Conservation (phyloP, 1,284 basidiomycete species). For the Boletus smithii region DNA sequence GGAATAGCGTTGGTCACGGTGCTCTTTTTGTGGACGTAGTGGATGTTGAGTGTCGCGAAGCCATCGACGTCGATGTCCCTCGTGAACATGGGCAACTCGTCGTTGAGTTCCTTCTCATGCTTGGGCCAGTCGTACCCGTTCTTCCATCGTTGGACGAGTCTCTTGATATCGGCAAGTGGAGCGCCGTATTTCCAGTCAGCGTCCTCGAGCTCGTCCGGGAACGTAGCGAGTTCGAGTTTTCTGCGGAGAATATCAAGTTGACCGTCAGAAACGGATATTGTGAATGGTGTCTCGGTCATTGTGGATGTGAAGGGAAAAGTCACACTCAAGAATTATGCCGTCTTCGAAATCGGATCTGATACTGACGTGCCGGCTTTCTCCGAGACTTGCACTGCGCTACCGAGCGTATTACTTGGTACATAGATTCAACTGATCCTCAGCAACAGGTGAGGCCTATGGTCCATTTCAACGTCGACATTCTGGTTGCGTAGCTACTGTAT, state of each 20-base stretch:
- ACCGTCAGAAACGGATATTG: constrained; percentile 32
- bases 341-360: not conserved
- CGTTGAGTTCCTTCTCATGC: constrained; percentile 40
- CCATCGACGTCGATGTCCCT: constrained; percentile 38
- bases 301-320: not conserved
- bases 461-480: too few relatives aligned
- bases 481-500: too few relatives aligned
- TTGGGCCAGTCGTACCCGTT: constrained; percentile 43
- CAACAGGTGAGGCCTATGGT: too few relatives aligned
- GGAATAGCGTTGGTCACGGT: constrained; percentile 39
- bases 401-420: too few relatives aligned
- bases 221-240: constrained; percentile 35
- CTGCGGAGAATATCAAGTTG: constrained; percentile 29
- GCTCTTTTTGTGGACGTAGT: constrained; percentile 45
- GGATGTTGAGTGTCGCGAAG: constrained; percentile 39
- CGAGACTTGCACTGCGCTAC: too few relatives aligned
- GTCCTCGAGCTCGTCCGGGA: constrained; percentile 44
- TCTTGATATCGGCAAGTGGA: constrained; percentile 39
- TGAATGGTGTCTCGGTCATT: constrained; percentile 26
- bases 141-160: constrained; percentile 40
- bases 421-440: too few relatives aligned
- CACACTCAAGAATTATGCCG: not conserved
- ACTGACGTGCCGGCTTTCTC: not conserved
- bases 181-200: constrained; percentile 39
- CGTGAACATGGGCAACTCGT: constrained; percentile 43